Percentiles rank a stretch among this genome's conserved stretches.
phyloP scores from a whole-genome alignment of 495 filamentous ascomycete species.

The Tetracladium setigerum region DNA sequence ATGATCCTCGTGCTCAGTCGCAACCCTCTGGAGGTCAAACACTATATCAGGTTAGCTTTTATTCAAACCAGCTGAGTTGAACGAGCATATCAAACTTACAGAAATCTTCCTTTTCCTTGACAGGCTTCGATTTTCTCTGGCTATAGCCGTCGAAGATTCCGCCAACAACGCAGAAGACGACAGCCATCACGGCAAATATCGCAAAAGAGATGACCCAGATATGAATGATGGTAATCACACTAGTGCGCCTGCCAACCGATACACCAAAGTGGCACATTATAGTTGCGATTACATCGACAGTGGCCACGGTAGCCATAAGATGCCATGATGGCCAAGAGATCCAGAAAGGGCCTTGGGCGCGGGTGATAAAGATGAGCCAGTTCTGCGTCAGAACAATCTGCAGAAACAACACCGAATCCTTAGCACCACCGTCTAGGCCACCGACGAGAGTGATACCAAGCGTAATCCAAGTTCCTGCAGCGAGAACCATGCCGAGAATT shows the following conservation, averaged over 20 bases:
- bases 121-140: slow-evolving; percentile 83
- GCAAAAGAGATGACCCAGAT: slow-evolving; percentile 88
- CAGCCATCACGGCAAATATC: slow-evolving; percentile 63
- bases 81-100: slow-evolving; percentile 42
- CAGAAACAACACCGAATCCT: slow-evolving; percentile 79
- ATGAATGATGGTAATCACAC: slow-evolving; percentile 72
- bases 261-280: slow-evolving; percentile 78
- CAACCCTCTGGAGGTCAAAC: background rate
- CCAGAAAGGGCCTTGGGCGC: slow-evolving; percentile 83
- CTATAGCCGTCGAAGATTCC: slow-evolving; percentile 75
- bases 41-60: no score
- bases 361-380: slow-evolving; percentile 95
- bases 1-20: no score
- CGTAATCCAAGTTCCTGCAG: slow-evolving; percentile 76
- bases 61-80: background rate
- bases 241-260: slow-evolving; percentile 59
- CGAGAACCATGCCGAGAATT: slow-evolving; percentile 71
- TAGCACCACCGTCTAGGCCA: slow-evolving; percentile 61
- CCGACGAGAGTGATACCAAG: slow-evolving; percentile 68
- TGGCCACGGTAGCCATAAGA: slow-evolving; percentile 63
- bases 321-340: slow-evolving; percentile 78
- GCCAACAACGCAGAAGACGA: slow-evolving; percentile 69
- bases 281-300: slow-evolving; percentile 76
- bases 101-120: slow-evolving; percentile 79
- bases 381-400: slow-evolving; percentile 89